Conservation (phyloP, 176 grass and related monocot species). For the Rhynchospora breviuscula region DNA sequence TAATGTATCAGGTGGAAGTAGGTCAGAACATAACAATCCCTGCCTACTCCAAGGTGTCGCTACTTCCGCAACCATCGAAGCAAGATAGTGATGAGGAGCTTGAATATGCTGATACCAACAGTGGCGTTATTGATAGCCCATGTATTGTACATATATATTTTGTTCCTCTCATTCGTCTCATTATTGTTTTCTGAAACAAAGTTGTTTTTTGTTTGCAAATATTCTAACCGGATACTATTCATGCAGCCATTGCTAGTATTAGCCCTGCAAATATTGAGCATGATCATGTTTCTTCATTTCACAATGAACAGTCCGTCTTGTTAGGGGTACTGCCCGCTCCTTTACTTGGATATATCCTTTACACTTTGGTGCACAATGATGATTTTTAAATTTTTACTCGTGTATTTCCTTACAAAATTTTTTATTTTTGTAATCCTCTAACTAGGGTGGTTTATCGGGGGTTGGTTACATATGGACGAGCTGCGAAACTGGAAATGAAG, state of each 20-base stretch:
- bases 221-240: neutral
- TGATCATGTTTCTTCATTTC: slow-evolving; percentile 27
- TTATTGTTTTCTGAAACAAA: slow-evolving; percentile 8
- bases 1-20: slow-evolving; percentile 69
- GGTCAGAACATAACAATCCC: slow-evolving; percentile 70
- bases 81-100: slow-evolving; percentile 98
- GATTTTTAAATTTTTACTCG: slow-evolving; percentile 13
- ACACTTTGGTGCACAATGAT: slow-evolving; percentile 18
- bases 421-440: slow-evolving; percentile 24
- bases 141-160: slow-evolving; percentile 30
- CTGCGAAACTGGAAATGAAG: slow-evolving; percentile 50
- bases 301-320: slow-evolving; percentile 33
- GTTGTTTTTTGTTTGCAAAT: neutral
- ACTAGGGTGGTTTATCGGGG: slow-evolving; percentile 52
- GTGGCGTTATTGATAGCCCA: slow-evolving; percentile 72
- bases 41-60: slow-evolving; percentile 86
- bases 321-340: slow-evolving; percentile 31
- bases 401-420: slow-evolving; percentile 19
- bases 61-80: slow-evolving; percentile 71
- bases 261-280: slow-evolving; percentile 39
- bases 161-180: slow-evolving; percentile 7
- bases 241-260: slow-evolving; percentile 73
- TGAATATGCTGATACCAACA: slow-evolving; percentile 86
- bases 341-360: neutral
- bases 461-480: slow-evolving; percentile 86